Percentiles rank a stretch among this genome's conserved stretches.
Conservation (phyloP, 2,329 filamentous ascomycete species). For the Botrytis byssoidea region DNA sequence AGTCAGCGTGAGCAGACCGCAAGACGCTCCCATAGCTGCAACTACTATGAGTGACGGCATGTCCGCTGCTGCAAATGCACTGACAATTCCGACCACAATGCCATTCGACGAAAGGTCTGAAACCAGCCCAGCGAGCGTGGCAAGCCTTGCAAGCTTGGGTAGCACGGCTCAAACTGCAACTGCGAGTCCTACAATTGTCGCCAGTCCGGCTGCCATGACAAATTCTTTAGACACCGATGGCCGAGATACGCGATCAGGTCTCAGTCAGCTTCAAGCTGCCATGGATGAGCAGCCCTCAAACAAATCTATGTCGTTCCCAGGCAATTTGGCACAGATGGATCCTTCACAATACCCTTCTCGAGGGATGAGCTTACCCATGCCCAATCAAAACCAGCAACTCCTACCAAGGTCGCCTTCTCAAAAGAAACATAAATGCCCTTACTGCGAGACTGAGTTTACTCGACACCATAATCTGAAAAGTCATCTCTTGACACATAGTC, state of each 20-base stretch:
- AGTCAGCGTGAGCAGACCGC: slow-evolving; percentile 56
- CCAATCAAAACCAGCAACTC: slow-evolving; percentile 46
- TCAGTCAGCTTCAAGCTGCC: slow-evolving; percentile 29
- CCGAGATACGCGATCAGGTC: slow-evolving; percentile 29
- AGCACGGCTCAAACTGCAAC: slow-evolving; percentile 38
- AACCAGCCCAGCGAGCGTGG: slow-evolving; percentile 38
- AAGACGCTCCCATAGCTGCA: slow-evolving; percentile 46
- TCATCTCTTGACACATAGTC: slow-evolving; percentile 93
- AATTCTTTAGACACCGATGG: slow-evolving; percentile 32
- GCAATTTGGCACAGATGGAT: slow-evolving; percentile 35
- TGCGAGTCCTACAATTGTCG: slow-evolving; percentile 37
- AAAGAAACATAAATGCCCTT: slow-evolving; percentile 95
- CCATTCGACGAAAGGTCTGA: slow-evolving; percentile 37
- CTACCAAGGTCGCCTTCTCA: slow-evolving; percentile 67
- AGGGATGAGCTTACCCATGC: slow-evolving; percentile 58
- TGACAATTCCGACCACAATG: slow-evolving; percentile 35
- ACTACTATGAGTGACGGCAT: slow-evolving; percentile 37
- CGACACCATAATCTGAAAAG: slow-evolving; percentile 97
- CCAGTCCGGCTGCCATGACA: slow-evolving; percentile 35
- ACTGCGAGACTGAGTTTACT: slow-evolving; percentile 95
- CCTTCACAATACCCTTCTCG: slow-evolving; percentile 41
- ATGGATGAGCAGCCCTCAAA: slow-evolving; percentile 33
- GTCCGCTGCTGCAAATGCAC: slow-evolving; percentile 35
- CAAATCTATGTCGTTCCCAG: slow-evolving; percentile 37
- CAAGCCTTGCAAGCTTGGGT: slow-evolving; percentile 37